Evolutionary conservation across 73 alveolate genomes (phyloP), one percentile per base, ranked within the genome.

Genomic region (Tetrahymena elliotti): DNA sequence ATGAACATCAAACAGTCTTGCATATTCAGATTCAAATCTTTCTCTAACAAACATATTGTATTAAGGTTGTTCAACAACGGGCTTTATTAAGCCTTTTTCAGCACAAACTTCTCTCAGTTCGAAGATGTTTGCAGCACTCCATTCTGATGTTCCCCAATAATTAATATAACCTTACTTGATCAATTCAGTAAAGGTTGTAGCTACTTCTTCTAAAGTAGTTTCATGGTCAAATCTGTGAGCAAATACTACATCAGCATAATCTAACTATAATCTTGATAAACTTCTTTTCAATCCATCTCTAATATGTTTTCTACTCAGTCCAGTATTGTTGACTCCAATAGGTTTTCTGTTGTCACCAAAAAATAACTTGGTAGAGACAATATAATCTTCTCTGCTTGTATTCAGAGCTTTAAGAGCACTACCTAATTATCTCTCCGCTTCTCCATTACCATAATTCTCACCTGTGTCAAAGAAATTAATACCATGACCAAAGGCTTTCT

Each of bases 81-180:
- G 99, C 52, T 95, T 96, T 88, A 94, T 97, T 94, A 98, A 95
- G 5, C 97, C 97, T 83, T 94, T 88, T 40, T 95, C 96, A 38
- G 95, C 98, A 35, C 99, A 97, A 33, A 98, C 93, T 33, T 93
- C 95, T 27, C 95, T 95, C 54, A 99, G 99, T 95, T 98, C 99
- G 83, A 93, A 84, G 93, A 98, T 96, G 82, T 96, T 96, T 53
- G 96, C 96, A 37, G 99, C 98, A 39, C 98, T 40, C 99, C 99
- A 99, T 92, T 98, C 99, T 7, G 99, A 98, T 7, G 99, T 99
- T 16, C 99, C 99, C 99, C 99, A 99, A 96, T 99, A 99, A 95
- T 96, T 96, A 39, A 99, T 99, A 92, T 97, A 95, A 34, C 99
- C 99, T 92, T 97, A 96, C 93, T 98, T 99, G 53, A 98, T 95